A percentile compares a stretch with the other conserved stretches of the same genome.
Conservation (phyloP, 2,329 filamentous ascomycete genomes). For the Hymenoscyphus infarciens region DNA sequence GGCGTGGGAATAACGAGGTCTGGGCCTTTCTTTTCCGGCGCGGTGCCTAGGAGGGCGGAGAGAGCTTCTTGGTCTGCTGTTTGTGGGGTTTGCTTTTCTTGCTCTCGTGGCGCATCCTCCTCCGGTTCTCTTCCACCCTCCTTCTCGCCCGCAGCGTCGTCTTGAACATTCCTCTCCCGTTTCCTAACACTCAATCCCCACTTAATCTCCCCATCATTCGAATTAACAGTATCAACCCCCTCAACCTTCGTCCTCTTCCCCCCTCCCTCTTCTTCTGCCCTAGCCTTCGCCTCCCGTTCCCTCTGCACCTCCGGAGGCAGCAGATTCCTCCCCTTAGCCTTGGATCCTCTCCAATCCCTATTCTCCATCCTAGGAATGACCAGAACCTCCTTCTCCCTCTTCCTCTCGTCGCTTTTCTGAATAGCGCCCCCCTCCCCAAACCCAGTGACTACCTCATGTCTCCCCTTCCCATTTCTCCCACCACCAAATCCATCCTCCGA, state of each 20-base stretch:
- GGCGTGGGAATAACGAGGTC: slow-evolving; percentile 51
- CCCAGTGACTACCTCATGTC: slow-evolving; percentile 48
- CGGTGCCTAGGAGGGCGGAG: slow-evolving; percentile 60
- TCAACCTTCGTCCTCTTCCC: slow-evolving; percentile 33
- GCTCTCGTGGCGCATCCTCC: slow-evolving; percentile 24
- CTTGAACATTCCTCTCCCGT: slow-evolving; percentile 23
- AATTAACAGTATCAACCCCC: slow-evolving; percentile 49
- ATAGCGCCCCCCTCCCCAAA: slow-evolving; percentile 47
- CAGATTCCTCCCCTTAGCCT: slow-evolving; percentile 47
- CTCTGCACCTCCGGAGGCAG: slow-evolving; percentile 53
- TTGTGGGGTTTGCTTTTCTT: slow-evolving; percentile 27
- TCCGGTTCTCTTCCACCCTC: slow-evolving; percentile 14
- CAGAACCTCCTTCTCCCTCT: slow-evolving; percentile 36
- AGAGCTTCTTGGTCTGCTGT: slow-evolving; percentile 63
- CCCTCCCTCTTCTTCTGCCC: slow-evolving; percentile 26
- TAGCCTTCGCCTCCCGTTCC: slow-evolving; percentile 39
- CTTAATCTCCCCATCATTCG: slow-evolving; percentile 30
- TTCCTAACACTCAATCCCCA: slow-evolving; percentile 50
- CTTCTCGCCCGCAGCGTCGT: slow-evolving; percentile 22
- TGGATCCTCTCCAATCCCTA: slow-evolving; percentile 59
- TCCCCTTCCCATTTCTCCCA: slow-evolving; percentile 27
- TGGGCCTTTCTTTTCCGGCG: slow-evolving; percentile 41
- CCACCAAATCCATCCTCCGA: slow-evolving; percentile 49
- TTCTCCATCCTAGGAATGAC: slow-evolving; percentile 59
- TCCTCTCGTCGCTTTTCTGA: slow-evolving; percentile 33